Evolutionary conservation across 75 land plant species (phyloP).

Genomic region (Pinus tabuliformis): DNA sequence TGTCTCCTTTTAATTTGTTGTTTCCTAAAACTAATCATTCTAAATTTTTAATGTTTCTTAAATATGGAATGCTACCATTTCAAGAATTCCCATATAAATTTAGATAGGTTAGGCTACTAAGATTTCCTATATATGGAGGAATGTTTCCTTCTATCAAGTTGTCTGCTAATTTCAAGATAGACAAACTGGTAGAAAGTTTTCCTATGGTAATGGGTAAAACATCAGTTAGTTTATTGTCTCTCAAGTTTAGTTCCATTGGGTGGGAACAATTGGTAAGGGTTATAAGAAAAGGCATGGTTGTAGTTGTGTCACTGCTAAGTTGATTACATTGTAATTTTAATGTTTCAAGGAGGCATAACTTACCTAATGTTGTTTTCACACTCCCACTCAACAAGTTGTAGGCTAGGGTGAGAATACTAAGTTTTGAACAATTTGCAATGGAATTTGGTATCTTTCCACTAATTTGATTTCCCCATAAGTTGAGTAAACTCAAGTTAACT

Average conservation of each 20-base stretch:
- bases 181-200: slow-evolving; percentile 3
- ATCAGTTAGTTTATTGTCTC: slow-evolving; percentile 13
- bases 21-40: slow-evolving; percentile 5
- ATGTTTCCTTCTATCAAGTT: slow-evolving; percentile 24
- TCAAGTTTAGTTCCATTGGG: slow-evolving; percentile 5
- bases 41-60: slow-evolving; percentile 28
- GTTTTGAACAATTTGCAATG: neutral
- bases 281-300: slow-evolving; percentile 16
- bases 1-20: slow-evolving; percentile 41
- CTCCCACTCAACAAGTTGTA: slow-evolving; percentile 21
- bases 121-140: slow-evolving; percentile 22
- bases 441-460: slow-evolving; percentile 4
- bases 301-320: neutral
- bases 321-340: slow-evolving; percentile 19
- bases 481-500: neutral
- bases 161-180: neutral
- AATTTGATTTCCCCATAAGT: slow-evolving; percentile 9
- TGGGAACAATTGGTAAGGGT: neutral
- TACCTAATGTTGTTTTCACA: neutral
- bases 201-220: slow-evolving; percentile 7
- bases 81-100: slow-evolving; percentile 23
- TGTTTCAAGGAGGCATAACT: slow-evolving; percentile 23
- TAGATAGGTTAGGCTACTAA: slow-evolving; percentile 20
- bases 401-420: neutral
- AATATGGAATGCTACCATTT: slow-evolving; percentile 25